Evolutionary conservation across 495 filamentous ascomycete genomes (phyloP).

Genomic region (Clohesyomyces aquaticus): DNA sequence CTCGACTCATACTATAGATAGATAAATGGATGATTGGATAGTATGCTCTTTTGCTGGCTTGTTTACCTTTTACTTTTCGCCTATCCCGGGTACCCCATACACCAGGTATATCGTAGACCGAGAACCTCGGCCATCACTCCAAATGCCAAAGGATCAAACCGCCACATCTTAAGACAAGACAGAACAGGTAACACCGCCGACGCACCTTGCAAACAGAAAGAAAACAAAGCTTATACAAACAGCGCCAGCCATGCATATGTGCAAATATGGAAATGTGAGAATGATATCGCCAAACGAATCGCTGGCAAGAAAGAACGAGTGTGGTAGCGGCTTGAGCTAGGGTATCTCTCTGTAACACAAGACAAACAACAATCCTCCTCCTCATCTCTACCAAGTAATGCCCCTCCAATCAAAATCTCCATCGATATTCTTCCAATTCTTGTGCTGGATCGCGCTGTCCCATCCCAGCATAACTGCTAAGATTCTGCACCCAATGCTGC

Average conservation of each 20-base stretch:
- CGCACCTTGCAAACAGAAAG: neutral
- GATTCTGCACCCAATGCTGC: slow-evolving; percentile 66
- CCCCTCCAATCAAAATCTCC: slow-evolving; percentile 62
- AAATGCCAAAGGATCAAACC: neutral
- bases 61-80: too few relatives aligned
- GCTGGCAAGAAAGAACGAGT: neutral
- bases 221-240: neutral
- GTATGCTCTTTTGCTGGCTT: too few relatives aligned
- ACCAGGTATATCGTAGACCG: neutral
- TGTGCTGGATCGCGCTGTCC: slow-evolving; percentile 62
- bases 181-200: neutral
- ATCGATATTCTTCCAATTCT: slow-evolving; percentile 74
- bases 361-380: neutral
- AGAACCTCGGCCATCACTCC: neutral
- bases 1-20: too few relatives aligned
- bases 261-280: neutral
- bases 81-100: neutral
- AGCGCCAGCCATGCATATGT: slow-evolving; percentile 14
- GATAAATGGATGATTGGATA: too few relatives aligned
- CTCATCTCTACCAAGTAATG: slow-evolving; percentile 28
- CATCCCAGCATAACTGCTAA: slow-evolving; percentile 81
- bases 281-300: neutral
- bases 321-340: neutral
- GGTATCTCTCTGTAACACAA: slow-evolving; percentile 10
- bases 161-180: neutral